A percentile compares a stretch with the other conserved stretches of the same genome.
Conservation (phyloP, 179 eudicot species). For the Amaranthus tricolor region DNA sequence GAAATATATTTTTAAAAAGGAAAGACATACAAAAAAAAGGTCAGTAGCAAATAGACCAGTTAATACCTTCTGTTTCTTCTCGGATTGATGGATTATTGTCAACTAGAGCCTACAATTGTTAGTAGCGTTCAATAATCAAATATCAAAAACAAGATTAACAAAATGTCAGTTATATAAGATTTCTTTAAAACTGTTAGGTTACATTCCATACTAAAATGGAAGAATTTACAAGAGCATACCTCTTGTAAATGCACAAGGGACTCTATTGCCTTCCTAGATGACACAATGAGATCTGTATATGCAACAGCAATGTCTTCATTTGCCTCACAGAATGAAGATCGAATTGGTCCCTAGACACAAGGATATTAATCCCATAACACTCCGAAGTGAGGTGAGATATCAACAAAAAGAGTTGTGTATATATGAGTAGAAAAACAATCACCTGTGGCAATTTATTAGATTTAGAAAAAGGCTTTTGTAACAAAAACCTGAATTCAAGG, state of each 20-base stretch:
- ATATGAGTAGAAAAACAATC: slow-evolving; percentile 8
- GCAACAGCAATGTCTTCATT: slow-evolving; percentile 50
- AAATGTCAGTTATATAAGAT: neutral
- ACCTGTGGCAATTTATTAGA: slow-evolving; percentile 90
- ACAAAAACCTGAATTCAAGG: slow-evolving; percentile 73
- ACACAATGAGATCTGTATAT: slow-evolving; percentile 58
- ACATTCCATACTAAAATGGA: slow-evolving; percentile 4
- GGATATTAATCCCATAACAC: slow-evolving; percentile 9
- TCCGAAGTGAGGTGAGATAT: neutral
- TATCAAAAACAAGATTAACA: neutral
- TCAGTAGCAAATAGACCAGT: slow-evolving; percentile 3
- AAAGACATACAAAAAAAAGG: neutral
- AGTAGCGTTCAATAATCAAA: neutral
- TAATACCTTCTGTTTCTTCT: slow-evolving; percentile 61
- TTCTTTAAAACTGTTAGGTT: neutral
- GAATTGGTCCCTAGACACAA: slow-evolving; percentile 59
- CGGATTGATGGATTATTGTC: slow-evolving; percentile 73
- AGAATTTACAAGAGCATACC: slow-evolving; percentile 35
- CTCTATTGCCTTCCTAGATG: slow-evolving; percentile 65
- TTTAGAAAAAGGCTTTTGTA: slow-evolving; percentile 67
- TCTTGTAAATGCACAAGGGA: slow-evolving; percentile 71
- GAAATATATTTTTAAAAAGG: neutral
- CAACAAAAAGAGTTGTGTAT: neutral
- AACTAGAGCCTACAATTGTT: slow-evolving; percentile 53
- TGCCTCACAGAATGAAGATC: slow-evolving; percentile 56